A percentile compares a stretch with the other conserved stretches of the same genome.
phyloP scores from a whole-genome alignment of 78 protist species.

The Dictyostelium purpureum region DNA sequence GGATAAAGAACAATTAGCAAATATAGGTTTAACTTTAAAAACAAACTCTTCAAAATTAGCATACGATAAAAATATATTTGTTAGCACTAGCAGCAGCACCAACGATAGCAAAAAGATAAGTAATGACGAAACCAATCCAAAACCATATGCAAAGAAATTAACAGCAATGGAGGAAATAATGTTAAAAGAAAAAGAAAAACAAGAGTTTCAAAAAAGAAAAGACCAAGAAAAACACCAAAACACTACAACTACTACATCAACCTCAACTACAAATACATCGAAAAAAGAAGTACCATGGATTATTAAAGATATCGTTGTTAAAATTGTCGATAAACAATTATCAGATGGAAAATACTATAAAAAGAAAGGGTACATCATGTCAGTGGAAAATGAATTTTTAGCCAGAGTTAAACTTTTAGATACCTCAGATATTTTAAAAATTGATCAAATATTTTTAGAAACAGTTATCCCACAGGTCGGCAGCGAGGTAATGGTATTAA shows the following conservation, averaged over 20 bases:
- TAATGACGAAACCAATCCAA: background rate
- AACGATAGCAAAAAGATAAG: background rate
- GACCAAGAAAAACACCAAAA: background rate
- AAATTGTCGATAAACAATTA: constrained; percentile 60
- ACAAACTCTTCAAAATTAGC: background rate
- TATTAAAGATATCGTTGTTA: constrained; percentile 33
- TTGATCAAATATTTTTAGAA: constrained; percentile 57
- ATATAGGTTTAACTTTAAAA: background rate
- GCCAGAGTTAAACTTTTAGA: constrained; percentile 30
- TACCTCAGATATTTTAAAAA: background rate
- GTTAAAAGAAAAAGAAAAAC: constrained; percentile 17
- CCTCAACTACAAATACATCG: background rate
- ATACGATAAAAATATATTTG: background rate
- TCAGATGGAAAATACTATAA: constrained; percentile 40
- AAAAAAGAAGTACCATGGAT: constrained; percentile 44
- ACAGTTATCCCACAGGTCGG: constrained; percentile 38
- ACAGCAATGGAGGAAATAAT: constrained; percentile 71
- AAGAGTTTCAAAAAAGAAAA: constrained; percentile 1
- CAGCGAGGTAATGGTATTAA: background rate
- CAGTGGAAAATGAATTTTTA: constrained; percentile 23
- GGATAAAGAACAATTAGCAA: background rate
- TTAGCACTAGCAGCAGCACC: background rate
- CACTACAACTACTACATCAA: background rate
- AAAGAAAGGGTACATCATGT: background rate
- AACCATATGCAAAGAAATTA: constrained; percentile 3